These are phyloP conservation scores for Bretschneidera sinensis DNA, from an alignment of 345 rosid genomes.

Conservation along the genomic window DNA sequence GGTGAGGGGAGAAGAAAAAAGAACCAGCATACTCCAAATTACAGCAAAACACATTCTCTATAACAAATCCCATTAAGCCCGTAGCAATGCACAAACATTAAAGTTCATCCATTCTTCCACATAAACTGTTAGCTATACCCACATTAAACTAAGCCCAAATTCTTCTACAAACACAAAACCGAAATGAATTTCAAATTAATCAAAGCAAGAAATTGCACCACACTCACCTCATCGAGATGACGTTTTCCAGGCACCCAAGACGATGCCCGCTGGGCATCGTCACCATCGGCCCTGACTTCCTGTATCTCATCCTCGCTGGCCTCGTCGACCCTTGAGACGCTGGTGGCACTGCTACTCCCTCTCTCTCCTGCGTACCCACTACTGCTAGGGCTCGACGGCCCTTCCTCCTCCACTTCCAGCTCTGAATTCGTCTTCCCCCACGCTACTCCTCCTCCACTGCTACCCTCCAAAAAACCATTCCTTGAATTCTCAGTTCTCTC, in stretches of 20 bases:
- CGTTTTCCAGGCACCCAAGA: constrained; percentile 82
- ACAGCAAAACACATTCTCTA: too few relatives aligned
- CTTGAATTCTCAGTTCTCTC: constrained; percentile 13
- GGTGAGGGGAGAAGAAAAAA: too few relatives aligned
- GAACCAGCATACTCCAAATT: too few relatives aligned
- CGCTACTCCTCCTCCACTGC: constrained; percentile 16
- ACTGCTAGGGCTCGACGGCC: constrained; percentile 71
- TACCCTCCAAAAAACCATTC: constrained; percentile 12
- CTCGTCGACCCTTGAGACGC: constrained; percentile 40
- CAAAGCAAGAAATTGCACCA: neutral
- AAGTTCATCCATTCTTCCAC: too few relatives aligned
- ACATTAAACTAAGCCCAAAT: too few relatives aligned
- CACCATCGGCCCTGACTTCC: constrained; percentile 37
- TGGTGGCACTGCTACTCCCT: constrained; percentile 73
- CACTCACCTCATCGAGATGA: constrained; percentile 73
- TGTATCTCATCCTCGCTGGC: constrained; percentile 57
- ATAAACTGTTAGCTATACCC: too few relatives aligned
- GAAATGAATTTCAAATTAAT: too few relatives aligned
- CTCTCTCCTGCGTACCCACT: constrained; percentile 95
- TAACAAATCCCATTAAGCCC: too few relatives aligned
- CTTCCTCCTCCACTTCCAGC: constrained; percentile 50
- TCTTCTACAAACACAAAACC: too few relatives aligned
- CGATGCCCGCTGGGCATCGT: constrained; percentile 41
- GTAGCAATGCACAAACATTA: too few relatives aligned
- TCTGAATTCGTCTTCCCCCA: constrained; percentile 44